phyloP scores from a whole-genome alignment of 768 basidiomycete species.

The Amanita thiersii region DNA sequence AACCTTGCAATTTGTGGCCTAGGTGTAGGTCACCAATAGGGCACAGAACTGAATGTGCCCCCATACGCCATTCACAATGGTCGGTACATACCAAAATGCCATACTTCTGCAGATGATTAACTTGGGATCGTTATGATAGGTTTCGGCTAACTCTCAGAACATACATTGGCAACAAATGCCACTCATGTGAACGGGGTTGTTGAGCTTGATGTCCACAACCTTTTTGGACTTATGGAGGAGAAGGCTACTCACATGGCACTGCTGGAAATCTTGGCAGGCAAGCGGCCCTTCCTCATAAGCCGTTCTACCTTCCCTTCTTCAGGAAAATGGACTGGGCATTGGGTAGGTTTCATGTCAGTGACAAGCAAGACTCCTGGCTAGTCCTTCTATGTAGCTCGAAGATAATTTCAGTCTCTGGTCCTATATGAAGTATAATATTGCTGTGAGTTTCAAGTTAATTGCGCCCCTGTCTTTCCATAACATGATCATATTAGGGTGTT shows the following conservation, averaged over 20 bases:
- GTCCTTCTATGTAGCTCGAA: conserved; percentile 52
- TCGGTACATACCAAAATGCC: too few species aligned
- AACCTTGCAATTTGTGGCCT: conserved; percentile 33
- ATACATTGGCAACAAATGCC: conserved; percentile 63
- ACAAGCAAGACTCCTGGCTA: not conserved
- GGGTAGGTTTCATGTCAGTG: conserved; percentile 31
- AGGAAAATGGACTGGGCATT: conserved; percentile 67
- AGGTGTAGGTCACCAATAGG: conserved; percentile 39
- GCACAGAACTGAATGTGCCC: conserved; percentile 45
- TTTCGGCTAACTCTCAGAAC: conserved; percentile 39
- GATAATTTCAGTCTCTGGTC: conserved; percentile 75
- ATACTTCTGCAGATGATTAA: not conserved
- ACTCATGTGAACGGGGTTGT: conserved; percentile 54
- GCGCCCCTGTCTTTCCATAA: conserved; percentile 16
- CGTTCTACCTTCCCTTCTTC: conserved; percentile 63
- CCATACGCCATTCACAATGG: conserved; percentile 72
- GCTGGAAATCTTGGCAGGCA: conserved; percentile 41
- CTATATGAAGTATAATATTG: conserved; percentile 59
- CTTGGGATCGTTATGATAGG: conserved; percentile 23
- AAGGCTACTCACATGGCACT: conserved; percentile 56
- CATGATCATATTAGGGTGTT: too few species aligned
- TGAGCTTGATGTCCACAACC: conserved; percentile 63
- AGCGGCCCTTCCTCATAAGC: conserved; percentile 64
- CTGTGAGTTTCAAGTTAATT: conserved; percentile 18
- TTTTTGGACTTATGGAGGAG: conserved; percentile 69